Conservation (phyloP, 805 yeast genomes). For the Wickerhamiella azymoides region DNA sequence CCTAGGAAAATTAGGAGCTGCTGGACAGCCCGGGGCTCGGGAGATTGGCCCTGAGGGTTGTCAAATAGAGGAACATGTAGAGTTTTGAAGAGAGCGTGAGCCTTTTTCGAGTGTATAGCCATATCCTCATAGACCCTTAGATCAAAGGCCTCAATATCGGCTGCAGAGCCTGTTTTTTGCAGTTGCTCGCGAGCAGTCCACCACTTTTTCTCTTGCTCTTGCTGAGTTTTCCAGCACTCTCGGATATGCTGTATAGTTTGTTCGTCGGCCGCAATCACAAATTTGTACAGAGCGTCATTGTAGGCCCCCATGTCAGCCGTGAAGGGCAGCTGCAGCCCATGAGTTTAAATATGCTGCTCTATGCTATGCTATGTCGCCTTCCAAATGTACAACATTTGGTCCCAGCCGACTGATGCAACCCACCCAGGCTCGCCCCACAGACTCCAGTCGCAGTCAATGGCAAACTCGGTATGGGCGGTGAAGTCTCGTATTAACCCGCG, state of each 20-base stretch:
- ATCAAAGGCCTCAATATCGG: constrained; percentile 1
- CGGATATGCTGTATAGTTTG: not conserved
- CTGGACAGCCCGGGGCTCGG: constrained; percentile 2
- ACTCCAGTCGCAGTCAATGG: constrained; percentile 87
- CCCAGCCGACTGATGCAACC: constrained; percentile 94
- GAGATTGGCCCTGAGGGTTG: not conserved
- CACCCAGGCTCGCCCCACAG: constrained; percentile 95
- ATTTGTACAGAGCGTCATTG: constrained; percentile 4
- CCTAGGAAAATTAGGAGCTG: not conserved
- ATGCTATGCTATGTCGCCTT: constrained; percentile 25
- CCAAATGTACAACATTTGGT: constrained; percentile 87
- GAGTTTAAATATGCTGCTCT: not conserved
- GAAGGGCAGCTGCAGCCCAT: not conserved
- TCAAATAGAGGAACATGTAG: constrained; percentile 2
- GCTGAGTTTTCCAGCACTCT: not conserved
- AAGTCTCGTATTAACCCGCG: constrained; percentile 45
- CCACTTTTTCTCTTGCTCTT: constrained; percentile 1
- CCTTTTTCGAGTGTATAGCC: not conserved
- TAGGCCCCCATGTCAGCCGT: not conserved
- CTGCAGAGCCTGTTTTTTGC: not conserved
- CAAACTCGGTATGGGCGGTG: constrained; percentile 71
- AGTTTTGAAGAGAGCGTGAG: not conserved
- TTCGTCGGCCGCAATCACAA: not conserved
- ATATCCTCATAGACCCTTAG: not conserved
- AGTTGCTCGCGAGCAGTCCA: not conserved